Evolutionary conservation across 163 green algal genomes (phyloP), one percentile per base, ranked within the genome.

Genomic region (Chlamydomonas reinhardtii): DNA sequence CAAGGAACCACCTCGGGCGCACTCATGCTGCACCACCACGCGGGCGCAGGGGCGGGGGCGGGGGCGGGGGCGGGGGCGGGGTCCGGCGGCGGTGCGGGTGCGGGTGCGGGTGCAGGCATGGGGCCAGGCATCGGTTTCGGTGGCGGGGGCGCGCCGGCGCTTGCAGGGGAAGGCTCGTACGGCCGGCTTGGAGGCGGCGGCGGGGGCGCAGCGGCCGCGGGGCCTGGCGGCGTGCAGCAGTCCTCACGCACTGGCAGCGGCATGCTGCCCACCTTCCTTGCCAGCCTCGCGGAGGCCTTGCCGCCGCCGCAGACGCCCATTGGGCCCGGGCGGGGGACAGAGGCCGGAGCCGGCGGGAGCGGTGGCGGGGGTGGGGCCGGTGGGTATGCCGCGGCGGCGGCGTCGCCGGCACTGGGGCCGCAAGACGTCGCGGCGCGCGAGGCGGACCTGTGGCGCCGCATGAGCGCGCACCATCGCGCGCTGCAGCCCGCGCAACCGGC

Each of bases 181-280:
- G 59, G 59, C 59, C 25, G 24, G 59, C 59, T 31, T 14, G 24
- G 59, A 19, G 5, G 22, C 59, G 25, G 56, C 8, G 56, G 20
- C 56, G 56, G 56, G 8, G 56, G 19, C 19, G 17, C 19, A 12
- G 17, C 8, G 20, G 56, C 56, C 4, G 59, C 59, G 24, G 59
- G 59, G 59, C 14, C 59, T 19, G 59, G 59, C 19, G 59, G 59
- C 25, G 59, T 29, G 59, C 59, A 5, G 59, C 59, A 29, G 3
- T 11, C 17, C 32, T 9, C 8, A 17, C 5, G 11, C 35, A 43
- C 17, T n/a, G 72, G 14, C 25, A 54, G n/a, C 24, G 78, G 78
- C 27, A 85, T 86, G 80, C 56, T 86, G 35, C 52, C 61, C 34
- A 34, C 70, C 29, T 86, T 86, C 70, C 56, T 86, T 4, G 80